Percentiles rank a stretch among this genome's conserved stretches.
Conservation (phyloP, 768 basidiomycete species). For the Pulveroboletus sp. region DNA sequence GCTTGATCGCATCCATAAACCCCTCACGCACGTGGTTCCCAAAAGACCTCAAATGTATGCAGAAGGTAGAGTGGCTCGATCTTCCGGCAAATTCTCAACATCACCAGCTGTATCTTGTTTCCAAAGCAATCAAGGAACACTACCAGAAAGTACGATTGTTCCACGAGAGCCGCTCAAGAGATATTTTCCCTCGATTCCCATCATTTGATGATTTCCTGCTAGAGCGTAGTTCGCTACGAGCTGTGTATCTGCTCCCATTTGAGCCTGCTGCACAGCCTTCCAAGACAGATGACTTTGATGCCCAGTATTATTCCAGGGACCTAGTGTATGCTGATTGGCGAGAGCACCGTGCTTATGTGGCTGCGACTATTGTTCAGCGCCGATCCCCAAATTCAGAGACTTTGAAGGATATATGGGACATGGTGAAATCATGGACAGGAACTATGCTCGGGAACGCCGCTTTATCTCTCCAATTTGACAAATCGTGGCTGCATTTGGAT, state of each 20-base stretch:
- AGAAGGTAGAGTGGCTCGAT: constrained; percentile 32
- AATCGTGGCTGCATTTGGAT: constrained; percentile 24
- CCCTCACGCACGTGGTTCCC: no score
- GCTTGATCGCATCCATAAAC: constrained; percentile 30
- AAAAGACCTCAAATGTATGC: no score
- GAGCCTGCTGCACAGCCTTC: constrained; percentile 4
- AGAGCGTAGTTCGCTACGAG: constrained; percentile 13
- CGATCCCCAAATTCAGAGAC: not conserved
- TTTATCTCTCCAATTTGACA: constrained; percentile 22
- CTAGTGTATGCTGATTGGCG: not conserved
- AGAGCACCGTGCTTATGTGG: constrained; percentile 18
- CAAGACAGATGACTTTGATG: not conserved
- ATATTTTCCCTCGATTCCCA: constrained; percentile 6
- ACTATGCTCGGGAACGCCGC: not conserved
- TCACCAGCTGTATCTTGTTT: constrained; percentile 22
- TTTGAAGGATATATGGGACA: not conserved
- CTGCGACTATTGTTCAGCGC: constrained; percentile 6
- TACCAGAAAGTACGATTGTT: constrained; percentile 13
- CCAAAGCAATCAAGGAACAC: constrained; percentile 29
- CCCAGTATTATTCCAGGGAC: constrained; percentile 12
- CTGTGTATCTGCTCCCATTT: constrained; percentile 10
- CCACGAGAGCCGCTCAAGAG: not conserved
- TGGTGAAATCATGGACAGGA: constrained; percentile 8
- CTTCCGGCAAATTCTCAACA: constrained; percentile 29
- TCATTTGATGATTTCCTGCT: constrained; percentile 7